Base-by-base conservation (phyloP, 148 eudicot genomes). In the Talinum fruticosum region DNA sequence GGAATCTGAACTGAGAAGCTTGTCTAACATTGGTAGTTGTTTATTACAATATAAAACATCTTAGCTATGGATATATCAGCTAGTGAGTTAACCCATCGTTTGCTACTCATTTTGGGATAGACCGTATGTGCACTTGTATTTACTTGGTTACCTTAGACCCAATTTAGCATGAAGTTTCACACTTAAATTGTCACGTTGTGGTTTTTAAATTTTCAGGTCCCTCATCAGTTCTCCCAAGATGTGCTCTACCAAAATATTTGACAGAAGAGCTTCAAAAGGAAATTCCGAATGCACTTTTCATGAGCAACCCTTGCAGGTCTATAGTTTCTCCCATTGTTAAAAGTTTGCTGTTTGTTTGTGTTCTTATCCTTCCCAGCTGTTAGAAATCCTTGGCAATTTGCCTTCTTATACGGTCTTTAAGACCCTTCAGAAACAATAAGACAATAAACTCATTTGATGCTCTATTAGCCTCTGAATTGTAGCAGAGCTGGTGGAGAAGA, bases 261-360 rank as follows among this genome's bases (percentile, higher is more conserved):
- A 89, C 91, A 36, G 90, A 89, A 78, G 96, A 92, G 79, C 83
- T 92, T 80, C 88, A 87, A 78, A 85, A 88, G 68, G 88, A 89
- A 73, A 71, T 95, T 72, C 97, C 98, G 45, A 88, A 91, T 84
- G 91, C 96, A 34, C 62, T 92, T 47, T 95, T 91, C 77, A 75
- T 88, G 75, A 92, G 94, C 79, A 95, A 95, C 71, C 98, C 98
- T 78, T 95, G 98, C 96, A 91, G 97, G 98, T 95, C 37, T 72
- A 28, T 35, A 8, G 5, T 36, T 49, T 33, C 28, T 34, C 53
- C 33, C 15, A 21, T 51, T 73, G 13, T 21, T 32, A 23, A 3
- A 8, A 1, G n/a, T 3, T 41, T 37, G 24, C 21, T 71, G 49
- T 21, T 19, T 64, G 14, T 8, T 57, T 59, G 33, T 24, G 33